Base-by-base conservation (phyloP, 768 basidiomycete genomes). In the Clitopilus passeckerianus region DNA sequence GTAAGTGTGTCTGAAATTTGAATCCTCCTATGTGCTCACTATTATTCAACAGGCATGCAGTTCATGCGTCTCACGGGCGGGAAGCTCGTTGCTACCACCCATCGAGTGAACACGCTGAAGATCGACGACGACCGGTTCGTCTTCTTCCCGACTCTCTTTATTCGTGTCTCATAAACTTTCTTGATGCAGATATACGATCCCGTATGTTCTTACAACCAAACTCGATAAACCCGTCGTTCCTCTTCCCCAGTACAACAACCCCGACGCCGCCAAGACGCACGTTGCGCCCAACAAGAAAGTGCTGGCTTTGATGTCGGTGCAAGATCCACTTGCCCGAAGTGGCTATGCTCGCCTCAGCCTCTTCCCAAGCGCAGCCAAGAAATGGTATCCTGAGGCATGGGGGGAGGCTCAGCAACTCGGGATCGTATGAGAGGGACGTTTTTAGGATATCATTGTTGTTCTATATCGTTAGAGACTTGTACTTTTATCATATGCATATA, bases 101-200 rank as follows among this genome's bases (percentile, higher is more conserved):
- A 72, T 59, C 66, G 71, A 50, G 69, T 72, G 43, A 72, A 72
- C 60, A 70, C 71, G n/a, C 64, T 72, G 35, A 66, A 68, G 59
- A 68, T 72, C 44, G 61, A 67, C 14, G 46, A 66, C 35, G 69
- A 70, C 55, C 63, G 69, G 70, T 70, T 34, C 34, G 62, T 53
- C 20, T 18, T 44, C 9, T 20, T 35, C 54, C 34, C 24, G 15
- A 27, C 22, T 14, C 41, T 30, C 7, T 30, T 30, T 30, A 7
- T 30, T 30, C 7, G 27, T 30, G 27, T 30, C 27, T 30, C 27
- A 7, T 30, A 3, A 30, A 30, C 27, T 30, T 30, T 30, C n/a
- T 30, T 7, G 7, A 30, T 30, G 27, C 27, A 30, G 27, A 18
- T 69, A 67, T 57, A 72, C 71, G 3, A 70, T 72, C 34, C 68